Base-by-base conservation (phyloP, 163 green algal species). In the Scenedesmus sp. region DNA sequence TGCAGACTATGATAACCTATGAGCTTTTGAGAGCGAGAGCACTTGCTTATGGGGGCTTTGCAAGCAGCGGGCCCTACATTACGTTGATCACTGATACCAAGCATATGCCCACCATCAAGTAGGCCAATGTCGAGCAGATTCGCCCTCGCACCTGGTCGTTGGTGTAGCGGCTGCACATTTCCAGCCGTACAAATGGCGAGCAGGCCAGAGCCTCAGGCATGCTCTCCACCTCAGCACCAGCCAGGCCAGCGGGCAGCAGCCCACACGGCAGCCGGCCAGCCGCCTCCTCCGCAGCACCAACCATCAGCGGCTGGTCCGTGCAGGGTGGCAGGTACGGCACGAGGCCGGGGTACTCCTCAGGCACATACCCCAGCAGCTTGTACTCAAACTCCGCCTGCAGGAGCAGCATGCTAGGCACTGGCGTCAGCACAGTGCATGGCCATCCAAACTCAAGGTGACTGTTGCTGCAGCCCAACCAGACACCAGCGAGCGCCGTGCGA, bases 281-380 rank as follows among this genome's bases (percentile, higher is more conserved):
- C 15, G 68, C 49, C 37, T 91, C 85, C 87, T 94, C 94, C 33
- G 51, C 35, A 20, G 92, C 86, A 18, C 95, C 95, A 42, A 30
- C 22, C 89, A 95, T 42, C 42, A 97, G 91, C 20, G 93, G 94
- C 83, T 95, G 91, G 2, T 96, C 95, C 70, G 90, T 79, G 72
- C 95, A 91, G 1, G 90, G 92, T 12, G 94, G 94, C 73, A 93
- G 53, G 89, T 97, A 96, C 20, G 93, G 90, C 0, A 93, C 94
- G 42, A 94, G 92, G 26, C 94, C 90, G 18, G 94, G 93, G 56
- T 95, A 93, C 4, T 89, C 68, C 90, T 96, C 94, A 3, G 91
- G 49, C 1, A 1, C 56, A 68, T 96, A 96, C 15, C 94, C 93
- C 88, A 96, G 83, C 46, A 96, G 59, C 51, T 93, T 83, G 86